phyloP scores from a whole-genome alignment of 257 asterid species.

The Voacanga thouarsii region DNA sequence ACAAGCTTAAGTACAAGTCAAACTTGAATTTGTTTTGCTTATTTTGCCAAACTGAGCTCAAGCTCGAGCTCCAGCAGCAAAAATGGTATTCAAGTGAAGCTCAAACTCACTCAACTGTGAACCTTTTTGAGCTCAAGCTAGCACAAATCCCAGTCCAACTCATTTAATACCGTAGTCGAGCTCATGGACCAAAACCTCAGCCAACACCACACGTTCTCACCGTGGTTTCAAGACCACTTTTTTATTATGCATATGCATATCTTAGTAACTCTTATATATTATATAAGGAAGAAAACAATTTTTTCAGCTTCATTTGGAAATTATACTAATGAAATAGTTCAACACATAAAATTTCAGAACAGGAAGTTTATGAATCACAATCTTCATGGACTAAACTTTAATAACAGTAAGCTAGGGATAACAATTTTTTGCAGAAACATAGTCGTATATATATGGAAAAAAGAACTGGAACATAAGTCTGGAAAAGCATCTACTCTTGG shows the following conservation, averaged over 20 bases:
- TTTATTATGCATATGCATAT: neutral
- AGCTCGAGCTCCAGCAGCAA: neutral
- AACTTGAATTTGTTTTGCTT: too few species aligned
- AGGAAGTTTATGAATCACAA: neutral
- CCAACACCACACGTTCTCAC: neutral
- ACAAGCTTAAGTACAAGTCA: too few species aligned
- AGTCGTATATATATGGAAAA: too few species aligned
- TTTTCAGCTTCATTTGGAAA: neutral
- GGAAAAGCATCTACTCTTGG: neutral
- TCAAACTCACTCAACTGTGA: neutral
- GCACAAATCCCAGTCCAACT: neutral
- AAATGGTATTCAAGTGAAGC: neutral
- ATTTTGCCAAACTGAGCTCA: too few species aligned
- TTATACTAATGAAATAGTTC: neutral
- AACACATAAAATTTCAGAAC: neutral
- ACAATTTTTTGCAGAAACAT: neutral
- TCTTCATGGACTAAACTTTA: neutral
- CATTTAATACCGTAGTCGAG: too few species aligned
- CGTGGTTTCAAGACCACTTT: neutral
- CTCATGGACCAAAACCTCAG: neutral
- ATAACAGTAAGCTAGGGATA: too few species aligned
- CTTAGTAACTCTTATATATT: too few species aligned
- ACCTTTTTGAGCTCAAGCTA: neutral
- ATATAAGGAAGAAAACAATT: too few species aligned
- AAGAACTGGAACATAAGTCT: neutral